Conservation (phyloP, 2,329 filamentous ascomycete species). For the Colletotrichum sp. region DNA sequence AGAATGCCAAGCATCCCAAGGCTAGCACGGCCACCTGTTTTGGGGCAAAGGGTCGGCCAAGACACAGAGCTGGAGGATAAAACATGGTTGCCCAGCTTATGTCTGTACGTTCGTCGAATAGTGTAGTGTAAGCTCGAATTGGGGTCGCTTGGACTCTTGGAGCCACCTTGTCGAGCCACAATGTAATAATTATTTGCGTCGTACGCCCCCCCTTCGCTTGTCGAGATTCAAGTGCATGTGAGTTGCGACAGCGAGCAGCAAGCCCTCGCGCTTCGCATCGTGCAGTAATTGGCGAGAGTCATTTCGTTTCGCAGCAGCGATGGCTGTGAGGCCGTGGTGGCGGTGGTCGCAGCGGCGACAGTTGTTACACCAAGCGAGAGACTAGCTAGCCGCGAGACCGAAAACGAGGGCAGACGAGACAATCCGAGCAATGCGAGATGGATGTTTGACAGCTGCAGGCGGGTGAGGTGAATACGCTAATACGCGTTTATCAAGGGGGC, state of each 20-base stretch:
- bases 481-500: background rate
- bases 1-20: slow-evolving; percentile 9
- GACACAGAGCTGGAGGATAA: background rate
- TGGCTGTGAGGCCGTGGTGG: background rate
- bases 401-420: background rate
- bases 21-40: background rate
- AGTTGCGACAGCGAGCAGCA: background rate
- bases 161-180: background rate
- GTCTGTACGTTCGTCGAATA: background rate
- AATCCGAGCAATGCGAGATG: background rate
- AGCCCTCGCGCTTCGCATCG: background rate
- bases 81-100: background rate
- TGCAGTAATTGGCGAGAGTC: background rate
- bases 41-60: background rate
- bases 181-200: background rate
- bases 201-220: background rate
- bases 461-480: background rate
- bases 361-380: background rate
- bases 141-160: background rate
- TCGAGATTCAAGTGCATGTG: background rate
- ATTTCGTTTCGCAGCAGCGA: background rate
- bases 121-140: background rate
- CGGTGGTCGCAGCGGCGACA: background rate
- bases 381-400: background rate
- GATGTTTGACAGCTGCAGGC: background rate